These are phyloP conservation scores for Infundibulicybe gibba DNA, from an alignment of 768 basidiomycete genomes.

Conservation along the genomic window DNA sequence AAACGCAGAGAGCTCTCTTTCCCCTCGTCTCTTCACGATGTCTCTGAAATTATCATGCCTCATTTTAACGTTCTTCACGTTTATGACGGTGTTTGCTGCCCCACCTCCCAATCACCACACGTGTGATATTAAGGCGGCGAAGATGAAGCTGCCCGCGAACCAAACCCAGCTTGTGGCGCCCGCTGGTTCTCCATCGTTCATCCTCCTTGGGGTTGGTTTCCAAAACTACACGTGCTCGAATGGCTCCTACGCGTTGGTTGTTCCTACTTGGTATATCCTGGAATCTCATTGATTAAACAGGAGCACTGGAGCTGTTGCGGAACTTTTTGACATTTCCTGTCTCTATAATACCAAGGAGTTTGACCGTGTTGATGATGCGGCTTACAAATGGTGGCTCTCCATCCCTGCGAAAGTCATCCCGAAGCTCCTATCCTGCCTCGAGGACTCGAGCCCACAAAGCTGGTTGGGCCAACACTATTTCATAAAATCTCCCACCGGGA, in stretches of 20 bases:
- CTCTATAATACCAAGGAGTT: constrained; percentile 26
- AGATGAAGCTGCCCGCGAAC: constrained; percentile 20
- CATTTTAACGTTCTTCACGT: no score
- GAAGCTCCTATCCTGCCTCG: no score
- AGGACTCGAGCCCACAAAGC: no score
- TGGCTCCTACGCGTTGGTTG: constrained; percentile 40
- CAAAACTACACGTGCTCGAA: constrained; percentile 54
- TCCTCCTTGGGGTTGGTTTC: constrained; percentile 43
- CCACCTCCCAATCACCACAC: no score
- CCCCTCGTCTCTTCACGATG: no score
- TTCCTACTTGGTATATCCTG: not conserved
- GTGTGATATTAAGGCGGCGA: constrained; percentile 22
- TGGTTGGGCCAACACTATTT: constrained; percentile 52
- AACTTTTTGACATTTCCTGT: constrained; percentile 55
- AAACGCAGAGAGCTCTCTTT: no score
- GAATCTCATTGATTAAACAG: constrained; percentile 16
- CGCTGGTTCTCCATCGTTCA: constrained; percentile 27
- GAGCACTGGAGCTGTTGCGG: constrained; percentile 44
- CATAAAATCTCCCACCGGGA: constrained; percentile 39
- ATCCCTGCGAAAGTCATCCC: not conserved
- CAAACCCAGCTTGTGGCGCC: constrained; percentile 32
- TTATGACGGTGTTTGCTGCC: no score
- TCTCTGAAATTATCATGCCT: no score
- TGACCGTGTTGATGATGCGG: constrained; percentile 23
- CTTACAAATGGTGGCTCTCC: constrained; percentile 21